Evolutionary conservation across 2,329 filamentous ascomycete genomes (phyloP), one percentile per base, ranked within the genome.

Genomic region (Karstenula rhodostoma): DNA sequence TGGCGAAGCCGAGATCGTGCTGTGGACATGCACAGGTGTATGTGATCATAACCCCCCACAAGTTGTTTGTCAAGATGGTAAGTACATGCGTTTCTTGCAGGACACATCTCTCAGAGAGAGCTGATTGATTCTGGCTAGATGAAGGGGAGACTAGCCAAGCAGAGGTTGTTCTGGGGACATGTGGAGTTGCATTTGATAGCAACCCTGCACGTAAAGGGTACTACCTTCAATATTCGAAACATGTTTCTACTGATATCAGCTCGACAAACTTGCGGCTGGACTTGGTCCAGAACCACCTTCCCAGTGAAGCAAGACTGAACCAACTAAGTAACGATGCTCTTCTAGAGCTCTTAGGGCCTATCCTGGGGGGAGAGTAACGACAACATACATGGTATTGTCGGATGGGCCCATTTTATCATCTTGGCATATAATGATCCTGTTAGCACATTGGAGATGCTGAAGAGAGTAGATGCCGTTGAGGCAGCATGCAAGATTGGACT

Each of bases 21-120:
- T 44, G n/a, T 44, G 42, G 42, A 44, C 17, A 44, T 44, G 42
- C 8, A 44, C 42, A 44, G 42, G 42, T 42, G 40, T 19, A 42
- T 42, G n/a, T 42, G n/a, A 42, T 15, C 6, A 19, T 42, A 17
- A 42, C 13, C 42, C 17, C 42, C n/a, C 13, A 22, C 22, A 44
- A 19, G 23, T 17, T 17, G 8, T 17, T 13, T 44, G 42, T 44
- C n/a, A 17, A 23, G n/a, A 44, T 44, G 42, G 42, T 44, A 7
- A 22, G 42, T 44, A 19, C 42, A 44, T 44, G 6, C n/a, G 3
- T 44, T 9, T 5, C 42, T 44, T 22, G 1, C 5, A 44, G 17
- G 23, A 15, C 6, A 44, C 42, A 44, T 13, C n/a, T 23, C 17
- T 19, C 13, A 15, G 23, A 7, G 9, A 44, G 9, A 13, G n/a